These are phyloP conservation scores for Clausena lansium DNA, from an alignment of 345 rosid species.

Conservation along the genomic window DNA sequence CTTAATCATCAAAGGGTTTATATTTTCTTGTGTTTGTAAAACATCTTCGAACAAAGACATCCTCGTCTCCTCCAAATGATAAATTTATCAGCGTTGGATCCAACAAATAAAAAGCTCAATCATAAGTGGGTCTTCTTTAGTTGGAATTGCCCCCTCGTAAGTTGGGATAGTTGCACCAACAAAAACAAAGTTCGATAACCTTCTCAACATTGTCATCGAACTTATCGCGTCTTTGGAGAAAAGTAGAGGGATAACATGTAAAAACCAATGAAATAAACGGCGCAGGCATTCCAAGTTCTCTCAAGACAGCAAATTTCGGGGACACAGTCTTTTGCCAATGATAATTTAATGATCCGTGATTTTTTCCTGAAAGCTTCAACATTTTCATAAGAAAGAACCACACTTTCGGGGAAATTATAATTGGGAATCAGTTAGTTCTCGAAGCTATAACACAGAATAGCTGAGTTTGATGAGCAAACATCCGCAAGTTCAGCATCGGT, in stretches of 20 bases:
- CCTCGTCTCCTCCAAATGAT: too few species aligned
- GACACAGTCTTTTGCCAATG: constrained; percentile 19
- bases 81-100: too few species aligned
- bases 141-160: too few species aligned
- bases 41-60: too few species aligned
- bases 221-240: constrained; percentile 8
- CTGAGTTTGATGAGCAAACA: neutral
- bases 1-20: too few species aligned
- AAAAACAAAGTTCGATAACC: constrained; percentile 2
- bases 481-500: neutral
- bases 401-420: constrained; percentile 5
- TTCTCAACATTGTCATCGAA: constrained; percentile 20
- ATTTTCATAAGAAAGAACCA: neutral
- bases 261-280: constrained; percentile 14
- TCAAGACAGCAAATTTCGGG: constrained; percentile 20
- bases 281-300: constrained; percentile 22
- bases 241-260: constrained; percentile 1
- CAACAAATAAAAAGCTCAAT: too few species aligned
- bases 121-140: too few species aligned
- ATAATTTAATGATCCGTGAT: neutral
- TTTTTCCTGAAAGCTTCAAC: neutral
- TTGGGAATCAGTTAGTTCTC: constrained; percentile 2
- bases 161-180: too few species aligned
- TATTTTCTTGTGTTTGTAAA: too few species aligned
- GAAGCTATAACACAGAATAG: neutral